Conservation (phyloP, 2,329 filamentous ascomycete species). For the Diplodia mutila region DNA sequence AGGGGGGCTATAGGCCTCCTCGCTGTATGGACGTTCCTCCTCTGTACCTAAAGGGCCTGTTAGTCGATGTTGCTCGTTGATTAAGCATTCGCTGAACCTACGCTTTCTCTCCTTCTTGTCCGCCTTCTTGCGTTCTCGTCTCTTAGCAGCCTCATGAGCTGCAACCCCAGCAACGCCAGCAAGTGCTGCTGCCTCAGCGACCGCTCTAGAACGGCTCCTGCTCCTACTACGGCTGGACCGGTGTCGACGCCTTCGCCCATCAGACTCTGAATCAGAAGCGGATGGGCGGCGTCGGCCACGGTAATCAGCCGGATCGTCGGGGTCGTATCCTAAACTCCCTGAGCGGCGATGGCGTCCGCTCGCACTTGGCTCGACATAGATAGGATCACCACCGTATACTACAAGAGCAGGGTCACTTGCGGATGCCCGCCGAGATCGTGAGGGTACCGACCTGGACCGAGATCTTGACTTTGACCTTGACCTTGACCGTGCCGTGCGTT, state of each 20-base stretch:
- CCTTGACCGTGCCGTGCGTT: constrained; percentile 38
- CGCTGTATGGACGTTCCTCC: constrained; percentile 27
- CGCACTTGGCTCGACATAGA: constrained; percentile 58
- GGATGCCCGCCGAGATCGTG: constrained; percentile 50
- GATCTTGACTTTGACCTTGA: constrained; percentile 45
- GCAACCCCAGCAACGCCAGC: constrained; percentile 62
- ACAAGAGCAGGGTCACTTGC: constrained; percentile 59
- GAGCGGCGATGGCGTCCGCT: constrained; percentile 49
- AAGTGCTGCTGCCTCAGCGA: constrained; percentile 60
- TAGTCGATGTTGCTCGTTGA: constrained; percentile 9
- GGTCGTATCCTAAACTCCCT: constrained; percentile 36
- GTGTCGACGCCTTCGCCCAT: constrained; percentile 35
- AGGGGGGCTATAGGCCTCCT: constrained; percentile 13
- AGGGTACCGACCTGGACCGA: constrained; percentile 52
- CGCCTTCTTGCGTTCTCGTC: constrained; percentile 59
- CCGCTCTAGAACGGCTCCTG: constrained; percentile 54
- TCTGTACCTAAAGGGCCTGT: constrained; percentile 28
- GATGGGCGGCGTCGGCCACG: constrained; percentile 50
- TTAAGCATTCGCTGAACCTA: constrained; percentile 42
- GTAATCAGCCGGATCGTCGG: constrained; percentile 47
- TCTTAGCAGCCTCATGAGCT: constrained; percentile 61
- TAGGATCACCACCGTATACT: constrained; percentile 67
- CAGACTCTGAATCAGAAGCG: constrained; percentile 35
- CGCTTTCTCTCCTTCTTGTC: constrained; percentile 56
- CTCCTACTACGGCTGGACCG: constrained; percentile 47